phyloP scores from a whole-genome alignment of 768 basidiomycete species.

The Suillus placidus region DNA sequence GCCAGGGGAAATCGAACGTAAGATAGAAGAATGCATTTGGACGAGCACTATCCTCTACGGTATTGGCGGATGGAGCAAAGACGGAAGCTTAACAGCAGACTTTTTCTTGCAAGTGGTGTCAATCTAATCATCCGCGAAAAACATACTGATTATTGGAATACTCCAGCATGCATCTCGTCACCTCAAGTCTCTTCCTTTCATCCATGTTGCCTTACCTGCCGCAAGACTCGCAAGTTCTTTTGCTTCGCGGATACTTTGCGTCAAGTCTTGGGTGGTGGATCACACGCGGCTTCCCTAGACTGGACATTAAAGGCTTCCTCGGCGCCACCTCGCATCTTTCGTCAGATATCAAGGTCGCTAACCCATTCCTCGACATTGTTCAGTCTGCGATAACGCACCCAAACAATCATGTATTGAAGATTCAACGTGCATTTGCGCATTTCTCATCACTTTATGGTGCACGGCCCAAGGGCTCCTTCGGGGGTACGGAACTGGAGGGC shows the following conservation, averaged over 20 bases:
- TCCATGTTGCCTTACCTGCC: slow-evolving; percentile 23
- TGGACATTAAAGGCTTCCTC: slow-evolving; percentile 37
- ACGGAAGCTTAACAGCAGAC: slow-evolving; percentile 42
- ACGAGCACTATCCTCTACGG: slow-evolving; percentile 57
- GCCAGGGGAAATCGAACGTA: slow-evolving; percentile 46
- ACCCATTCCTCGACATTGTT: slow-evolving; percentile 44
- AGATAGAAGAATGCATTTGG: slow-evolving; percentile 68
- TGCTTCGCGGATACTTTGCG: slow-evolving; percentile 34
- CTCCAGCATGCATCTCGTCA: slow-evolving; percentile 33
- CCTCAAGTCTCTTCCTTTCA: slow-evolving; percentile 34
- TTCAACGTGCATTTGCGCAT: slow-evolving; percentile 39
- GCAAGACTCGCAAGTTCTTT: slow-evolving; percentile 24
- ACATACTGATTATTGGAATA: neutral
- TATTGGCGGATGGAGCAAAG: slow-evolving; percentile 56
- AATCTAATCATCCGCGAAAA: neutral
- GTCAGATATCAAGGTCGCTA: slow-evolving; percentile 23
- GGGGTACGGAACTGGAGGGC: slow-evolving; percentile 31
- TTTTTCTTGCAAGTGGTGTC: slow-evolving; percentile 53
- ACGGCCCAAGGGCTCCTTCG: slow-evolving; percentile 25
- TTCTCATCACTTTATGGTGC: slow-evolving; percentile 31
- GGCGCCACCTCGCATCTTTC: slow-evolving; percentile 16
- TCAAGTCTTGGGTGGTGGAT: slow-evolving; percentile 32
- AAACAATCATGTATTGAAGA: slow-evolving; percentile 35
- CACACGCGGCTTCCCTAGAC: slow-evolving; percentile 29
- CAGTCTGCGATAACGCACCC: slow-evolving; percentile 41